These are phyloP conservation scores for Cicer yamashitae DNA, from an alignment of 306 rosid species.

Conservation along the genomic window DNA sequence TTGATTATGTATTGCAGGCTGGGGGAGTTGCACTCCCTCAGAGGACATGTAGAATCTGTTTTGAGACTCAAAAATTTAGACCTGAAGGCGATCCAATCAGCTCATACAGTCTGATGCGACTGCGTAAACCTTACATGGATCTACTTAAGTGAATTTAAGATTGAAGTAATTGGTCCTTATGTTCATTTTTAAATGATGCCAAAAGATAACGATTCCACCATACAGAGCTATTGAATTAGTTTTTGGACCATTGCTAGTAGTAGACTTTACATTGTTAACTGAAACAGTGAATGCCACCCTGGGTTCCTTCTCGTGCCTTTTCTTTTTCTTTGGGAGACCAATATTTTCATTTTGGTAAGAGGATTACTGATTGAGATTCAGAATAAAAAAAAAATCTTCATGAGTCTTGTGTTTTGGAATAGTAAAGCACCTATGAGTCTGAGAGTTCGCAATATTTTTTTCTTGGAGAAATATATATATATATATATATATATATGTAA, in stretches of 20 bases:
- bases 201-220: conserved; percentile 31
- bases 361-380: conserved; percentile 18
- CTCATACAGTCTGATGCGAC: conserved; percentile 68
- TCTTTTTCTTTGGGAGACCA: conserved; percentile 28
- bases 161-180: conserved; percentile 41
- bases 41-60: conserved; percentile 81
- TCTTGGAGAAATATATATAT: neutral
- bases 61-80: conserved; percentile 75
- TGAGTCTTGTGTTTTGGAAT: conserved; percentile 31
- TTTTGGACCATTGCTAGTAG: conserved; percentile 35
- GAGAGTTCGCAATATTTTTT: conserved; percentile 8
- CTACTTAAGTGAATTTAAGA: conserved; percentile 32
- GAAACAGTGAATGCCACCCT: conserved; percentile 19
- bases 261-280: conserved; percentile 34
- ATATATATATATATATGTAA: neutral
- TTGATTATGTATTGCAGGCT: conserved; percentile 57
- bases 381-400: conserved; percentile 24
- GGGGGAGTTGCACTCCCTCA: conserved; percentile 73
- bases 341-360: conserved; percentile 31
- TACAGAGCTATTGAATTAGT: conserved; percentile 33
- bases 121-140: neutral
- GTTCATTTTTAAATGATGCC: conserved; percentile 20
- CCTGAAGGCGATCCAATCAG: conserved; percentile 51
- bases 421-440: conserved; percentile 31
- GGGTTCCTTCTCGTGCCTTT: conserved; percentile 11